Evolutionary conservation across 768 basidiomycete species (phyloP).

Genomic region (Boletus sp.): DNA sequence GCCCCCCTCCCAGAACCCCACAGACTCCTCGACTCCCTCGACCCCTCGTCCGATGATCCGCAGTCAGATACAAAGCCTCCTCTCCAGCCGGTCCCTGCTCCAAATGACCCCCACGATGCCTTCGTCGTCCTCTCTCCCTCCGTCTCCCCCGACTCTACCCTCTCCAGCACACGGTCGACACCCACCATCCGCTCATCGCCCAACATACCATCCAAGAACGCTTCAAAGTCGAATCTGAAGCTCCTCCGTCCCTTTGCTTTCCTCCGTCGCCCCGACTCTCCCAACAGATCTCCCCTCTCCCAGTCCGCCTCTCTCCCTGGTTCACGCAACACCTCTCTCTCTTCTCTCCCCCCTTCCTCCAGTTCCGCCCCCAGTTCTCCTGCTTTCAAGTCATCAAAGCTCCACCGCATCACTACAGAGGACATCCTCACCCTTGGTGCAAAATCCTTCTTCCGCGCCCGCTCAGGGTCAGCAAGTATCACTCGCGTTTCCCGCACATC

Average conservation of each 20-base stretch:
- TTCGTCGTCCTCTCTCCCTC: slow-evolving; percentile 15
- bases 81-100: neutral
- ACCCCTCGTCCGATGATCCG: slow-evolving; percentile 31
- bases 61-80: slow-evolving; percentile 15
- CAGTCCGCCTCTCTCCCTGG: slow-evolving; percentile 12
- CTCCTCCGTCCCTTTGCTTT: slow-evolving; percentile 21
- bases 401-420: slow-evolving; percentile 26
- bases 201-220: neutral
- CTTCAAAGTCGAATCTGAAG: slow-evolving; percentile 11
- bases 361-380: slow-evolving; percentile 17
- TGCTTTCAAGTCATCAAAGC: slow-evolving; percentile 2
- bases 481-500: slow-evolving; percentile 2
- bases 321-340: slow-evolving; percentile 10
- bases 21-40: slow-evolving; percentile 25
- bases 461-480: slow-evolving; percentile 14
- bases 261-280: slow-evolving; percentile 16
- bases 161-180: slow-evolving; percentile 20
- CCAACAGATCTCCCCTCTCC: slow-evolving; percentile 5
- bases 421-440: slow-evolving; percentile 30
- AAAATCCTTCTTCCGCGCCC: slow-evolving; percentile 30
- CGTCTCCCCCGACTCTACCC: slow-evolving; percentile 19
- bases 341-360: slow-evolving; percentile 13
- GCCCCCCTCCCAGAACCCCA: slow-evolving; percentile 82
- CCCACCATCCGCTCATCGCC: slow-evolving; percentile 18
- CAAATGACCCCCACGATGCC: slow-evolving; percentile 3